Evolutionary conservation across 306 rosid genomes (phyloP).

Genomic region (Luffa aegyptiaca): DNA sequence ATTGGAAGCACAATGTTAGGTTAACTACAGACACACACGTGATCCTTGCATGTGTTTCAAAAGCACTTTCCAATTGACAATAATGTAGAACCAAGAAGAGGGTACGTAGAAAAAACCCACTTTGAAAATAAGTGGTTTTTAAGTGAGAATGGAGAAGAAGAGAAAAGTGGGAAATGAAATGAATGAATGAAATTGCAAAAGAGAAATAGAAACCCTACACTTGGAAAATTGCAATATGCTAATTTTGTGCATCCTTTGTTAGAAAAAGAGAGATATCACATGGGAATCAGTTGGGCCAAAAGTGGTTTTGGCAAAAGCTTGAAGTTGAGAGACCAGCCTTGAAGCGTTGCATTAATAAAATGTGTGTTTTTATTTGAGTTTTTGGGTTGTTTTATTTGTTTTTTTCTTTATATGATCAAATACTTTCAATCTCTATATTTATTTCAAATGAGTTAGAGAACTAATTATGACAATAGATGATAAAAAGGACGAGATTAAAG

Average conservation of each 20-base stretch:
- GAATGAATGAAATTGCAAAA: not conserved
- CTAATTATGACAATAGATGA: too few species aligned
- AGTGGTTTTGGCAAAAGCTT: not conserved
- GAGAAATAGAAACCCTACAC: not conserved
- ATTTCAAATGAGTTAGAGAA: not conserved
- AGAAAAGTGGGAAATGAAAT: not conserved
- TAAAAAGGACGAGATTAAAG: too few species aligned
- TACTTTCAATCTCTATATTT: not conserved
- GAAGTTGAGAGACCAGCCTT: not conserved
- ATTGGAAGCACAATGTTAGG: not conserved
- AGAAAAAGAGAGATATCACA: not conserved
- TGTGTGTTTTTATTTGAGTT: not conserved
- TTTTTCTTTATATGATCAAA: too few species aligned
- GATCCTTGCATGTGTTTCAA: not conserved
- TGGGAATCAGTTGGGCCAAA: not conserved
- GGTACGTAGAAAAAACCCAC: not conserved
- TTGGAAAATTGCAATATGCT: not conserved
- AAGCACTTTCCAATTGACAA: not conserved
- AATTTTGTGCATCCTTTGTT: not conserved
- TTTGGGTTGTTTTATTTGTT: too few species aligned
- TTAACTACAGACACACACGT: not conserved
- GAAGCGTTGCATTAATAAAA: not conserved
- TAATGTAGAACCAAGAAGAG: not conserved
- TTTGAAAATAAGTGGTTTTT: not conserved
- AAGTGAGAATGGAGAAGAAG: not conserved